A percentile compares a stretch with the other conserved stretches of the same genome.
phyloP scores from a whole-genome alignment of 2,329 filamentous ascomycete genomes.

The Podosphaera xanthii region DNA sequence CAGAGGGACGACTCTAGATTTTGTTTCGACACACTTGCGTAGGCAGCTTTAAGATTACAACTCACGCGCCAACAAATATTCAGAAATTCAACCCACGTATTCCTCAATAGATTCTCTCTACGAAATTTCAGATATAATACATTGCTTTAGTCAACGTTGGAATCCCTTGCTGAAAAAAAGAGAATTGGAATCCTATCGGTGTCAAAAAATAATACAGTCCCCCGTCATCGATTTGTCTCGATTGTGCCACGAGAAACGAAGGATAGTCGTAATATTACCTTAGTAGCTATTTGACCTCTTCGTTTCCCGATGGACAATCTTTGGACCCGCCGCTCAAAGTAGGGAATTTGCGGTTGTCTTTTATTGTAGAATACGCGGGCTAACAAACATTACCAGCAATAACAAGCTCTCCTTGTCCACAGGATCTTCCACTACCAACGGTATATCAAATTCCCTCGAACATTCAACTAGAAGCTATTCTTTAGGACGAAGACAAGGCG shows the following conservation, averaged over 20 bases:
- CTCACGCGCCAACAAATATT: not conserved
- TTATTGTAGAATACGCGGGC: slow-evolving; percentile 4
- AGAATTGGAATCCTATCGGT: slow-evolving; percentile 12
- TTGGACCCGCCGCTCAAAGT: slow-evolving; percentile 75
- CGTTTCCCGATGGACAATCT: slow-evolving; percentile 18
- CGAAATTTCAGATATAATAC: not conserved
- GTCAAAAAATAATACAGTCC: not conserved
- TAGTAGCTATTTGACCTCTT: slow-evolving; percentile 2
- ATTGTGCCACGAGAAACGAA: too few species aligned
- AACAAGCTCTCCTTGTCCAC: slow-evolving; percentile 78
- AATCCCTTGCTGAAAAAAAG: slow-evolving; percentile 19
- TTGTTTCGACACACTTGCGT: not conserved
- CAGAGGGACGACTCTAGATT: not conserved
- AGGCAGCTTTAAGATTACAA: not conserved
- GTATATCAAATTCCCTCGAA: slow-evolving; percentile 19
- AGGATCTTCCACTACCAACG: slow-evolving; percentile 25
- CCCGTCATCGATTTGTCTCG: not conserved
- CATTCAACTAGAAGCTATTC: slow-evolving; percentile 37
- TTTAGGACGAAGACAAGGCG: slow-evolving; percentile 52
- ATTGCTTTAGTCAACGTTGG: not conserved
- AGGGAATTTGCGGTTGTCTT: slow-evolving; percentile 12
- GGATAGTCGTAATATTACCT: too few species aligned
- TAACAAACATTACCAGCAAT: slow-evolving; percentile 11
- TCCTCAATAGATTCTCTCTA: not conserved
- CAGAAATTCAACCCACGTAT: not conserved